These are phyloP conservation scores for Pythium brachiatum DNA, from an alignment of 352 stramenopile genomes.

Conservation along the genomic window DNA sequence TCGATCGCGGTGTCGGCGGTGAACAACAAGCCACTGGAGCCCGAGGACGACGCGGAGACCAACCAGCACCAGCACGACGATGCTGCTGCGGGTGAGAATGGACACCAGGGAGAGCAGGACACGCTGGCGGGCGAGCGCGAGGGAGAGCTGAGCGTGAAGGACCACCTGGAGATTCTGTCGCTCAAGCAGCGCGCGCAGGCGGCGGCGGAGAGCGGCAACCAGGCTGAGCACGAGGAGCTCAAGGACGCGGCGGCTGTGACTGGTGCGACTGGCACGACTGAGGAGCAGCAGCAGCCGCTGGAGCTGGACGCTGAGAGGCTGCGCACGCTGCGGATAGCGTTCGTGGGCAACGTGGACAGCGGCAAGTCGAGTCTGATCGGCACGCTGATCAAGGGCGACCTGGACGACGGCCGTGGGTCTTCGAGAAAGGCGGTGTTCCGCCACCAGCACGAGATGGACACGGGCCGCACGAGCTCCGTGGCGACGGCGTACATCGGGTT, in stretches of 20 bases:
- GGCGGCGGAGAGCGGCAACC: neutral
- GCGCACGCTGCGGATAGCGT: conserved; percentile 81
- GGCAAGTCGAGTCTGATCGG: conserved; percentile 93
- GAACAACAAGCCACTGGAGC: conserved; percentile 2
- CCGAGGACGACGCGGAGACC: conserved; percentile 1
- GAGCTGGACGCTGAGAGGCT: conserved; percentile 38
- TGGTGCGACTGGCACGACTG: neutral
- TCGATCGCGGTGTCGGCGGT: conserved; percentile 8
- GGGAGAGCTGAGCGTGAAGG: conserved; percentile 25
- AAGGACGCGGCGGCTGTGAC: neutral
- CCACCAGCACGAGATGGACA: conserved; percentile 84
- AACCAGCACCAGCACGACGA: conserved; percentile 5
- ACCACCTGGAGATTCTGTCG: conserved; percentile 28
- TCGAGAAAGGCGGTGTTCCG: conserved; percentile 83
- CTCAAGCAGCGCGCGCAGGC: conserved; percentile 22
- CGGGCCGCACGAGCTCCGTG: conserved; percentile 81
- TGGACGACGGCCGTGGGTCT: conserved; percentile 95
- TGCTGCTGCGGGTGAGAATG: conserved; percentile 11
- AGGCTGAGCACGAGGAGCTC: neutral
- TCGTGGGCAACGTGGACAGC: conserved; percentile 92
- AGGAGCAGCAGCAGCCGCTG: conserved; percentile 9
- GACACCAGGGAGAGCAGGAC: conserved; percentile 24
- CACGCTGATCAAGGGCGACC: conserved; percentile 92
- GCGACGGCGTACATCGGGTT: conserved; percentile 85
- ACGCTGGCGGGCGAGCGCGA: conserved; percentile 1